Evolutionary conservation across 306 rosid genomes (phyloP), one percentile per base, ranked within the genome.

Genomic region (Medicago arabica): DNA sequence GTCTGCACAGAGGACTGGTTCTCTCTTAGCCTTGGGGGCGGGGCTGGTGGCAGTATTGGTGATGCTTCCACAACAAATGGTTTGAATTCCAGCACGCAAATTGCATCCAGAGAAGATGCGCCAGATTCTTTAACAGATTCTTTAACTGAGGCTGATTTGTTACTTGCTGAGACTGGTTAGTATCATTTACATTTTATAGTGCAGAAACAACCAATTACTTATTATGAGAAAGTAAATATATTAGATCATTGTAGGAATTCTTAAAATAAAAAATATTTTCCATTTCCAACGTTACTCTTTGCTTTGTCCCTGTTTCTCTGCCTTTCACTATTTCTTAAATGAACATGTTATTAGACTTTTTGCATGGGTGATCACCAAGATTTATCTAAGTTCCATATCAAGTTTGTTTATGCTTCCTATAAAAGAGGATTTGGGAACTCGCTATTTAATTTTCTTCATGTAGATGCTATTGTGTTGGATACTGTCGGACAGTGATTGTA

Each of bases 1-100:
- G 93, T 85, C 68, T 89, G 84, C 61, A 81, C 82, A 6, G 98
- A 92, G 55, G 98, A 92, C 71, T 96, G 99, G 99, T 86, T 90
- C 71, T 90, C 99, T 82, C 93, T 96, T 64, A 83, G 96, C 75
- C 96, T 96, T 80, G 99, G 99, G 55, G 99, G 84, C 46, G 87
- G 89, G 78, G 81, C 89, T 9, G 62, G 83, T 82, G 89, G 89
- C 75, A 71, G 74, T 82, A 92, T 86, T 65, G 90, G 85, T 15
- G 87, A 86, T 49, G 71, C 86, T 41, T 81, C 87, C 2, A 43
- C 87, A 19, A 72, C 88, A 76, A 88, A 82, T 85, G 93, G 83
- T 72, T 82, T 88, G 79, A 81, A 72, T 82, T 71, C 92, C 5
- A 84, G 88, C 69, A 85, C 72, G 41, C 93, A 96, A 77, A 60